Conservation (phyloP, 495 filamentous ascomycete genomes). For the Podospora pseudocomata region DNA sequence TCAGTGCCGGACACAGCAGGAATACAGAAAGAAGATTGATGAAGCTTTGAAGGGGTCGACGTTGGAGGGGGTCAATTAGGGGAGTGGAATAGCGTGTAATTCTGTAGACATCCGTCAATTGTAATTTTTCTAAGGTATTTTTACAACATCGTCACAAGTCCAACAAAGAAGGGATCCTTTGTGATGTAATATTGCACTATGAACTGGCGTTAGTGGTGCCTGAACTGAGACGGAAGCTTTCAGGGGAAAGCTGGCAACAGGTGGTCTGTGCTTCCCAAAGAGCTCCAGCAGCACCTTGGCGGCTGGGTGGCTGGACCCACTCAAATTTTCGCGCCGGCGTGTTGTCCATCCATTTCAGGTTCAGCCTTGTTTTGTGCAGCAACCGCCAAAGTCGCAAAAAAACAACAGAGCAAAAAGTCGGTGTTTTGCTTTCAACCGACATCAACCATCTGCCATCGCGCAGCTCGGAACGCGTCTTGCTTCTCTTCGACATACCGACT, state of each 20-base stretch:
- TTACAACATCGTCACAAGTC: background rate
- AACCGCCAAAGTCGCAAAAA: background rate
- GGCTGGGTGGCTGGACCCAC: background rate
- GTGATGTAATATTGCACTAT: background rate
- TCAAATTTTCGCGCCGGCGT: background rate
- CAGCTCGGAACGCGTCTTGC: background rate
- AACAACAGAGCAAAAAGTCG: background rate
- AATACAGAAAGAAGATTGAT: slow-evolving; percentile 66
- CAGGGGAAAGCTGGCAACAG: background rate
- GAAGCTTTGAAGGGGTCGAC: slow-evolving; percentile 51
- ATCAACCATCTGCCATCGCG: slow-evolving; percentile 4
- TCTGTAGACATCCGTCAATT: background rate
- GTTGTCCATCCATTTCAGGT: background rate
- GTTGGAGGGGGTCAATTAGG: slow-evolving; percentile 12
- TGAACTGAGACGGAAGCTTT: background rate
- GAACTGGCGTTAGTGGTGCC: background rate
- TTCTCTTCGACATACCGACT: background rate
- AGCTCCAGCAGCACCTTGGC: background rate
- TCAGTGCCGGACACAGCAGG: slow-evolving; percentile 69
- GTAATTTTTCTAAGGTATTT: background rate
- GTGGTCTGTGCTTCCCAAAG: background rate
- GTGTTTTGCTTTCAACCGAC: background rate
- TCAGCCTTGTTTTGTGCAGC: background rate
- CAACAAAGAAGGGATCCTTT: background rate
- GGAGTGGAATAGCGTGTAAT: background rate